Base-by-base conservation (phyloP, 2,329 filamentous ascomycete species). In the Claviceps cyperi region DNA sequence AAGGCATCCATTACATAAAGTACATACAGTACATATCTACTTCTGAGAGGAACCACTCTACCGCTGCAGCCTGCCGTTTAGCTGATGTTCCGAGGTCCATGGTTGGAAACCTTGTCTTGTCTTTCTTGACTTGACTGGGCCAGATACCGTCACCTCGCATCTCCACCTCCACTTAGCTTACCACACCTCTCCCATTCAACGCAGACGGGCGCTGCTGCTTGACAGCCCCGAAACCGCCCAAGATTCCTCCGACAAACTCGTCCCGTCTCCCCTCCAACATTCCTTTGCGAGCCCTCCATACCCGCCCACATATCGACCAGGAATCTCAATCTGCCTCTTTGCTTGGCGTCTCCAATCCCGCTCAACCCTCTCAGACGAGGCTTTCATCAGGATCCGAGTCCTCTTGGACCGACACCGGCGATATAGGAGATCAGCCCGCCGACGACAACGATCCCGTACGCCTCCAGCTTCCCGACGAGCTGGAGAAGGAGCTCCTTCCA, bases 351-450 rank as follows among this genome's bases (percentile, higher is more conserved):
- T 59, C 57, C 53, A 55, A 59, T 58, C 55, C 60, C 56, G 50
- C 64, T 63, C 64, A 64, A 60, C 63, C 65, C 57, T 79, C 67
- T 62, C 66, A 69, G 58, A 65, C 65, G 63, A 76, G 72, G 57
- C 51, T 65, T 57, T 68, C 69, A 61, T 76, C 75, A 60, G 74
- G 73, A 60, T 86, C 86, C 66, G 70, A 72, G 55, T 87, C 83
- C 52, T 80, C 86, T 59, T 96, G 88, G 89, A 90, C 86, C 63
- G 89, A 96, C 67, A 95, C 91, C 43, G 91, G 89, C 62, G 92
- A 97, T 69, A 80, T 97, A 60, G 88, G 87, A 62, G 91, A 96
- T 71, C 91, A 94, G 75, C 76, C 90, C 59, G 85, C 80, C 61
- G 83, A 86, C 72, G 81, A 82, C 62, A 81, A 91, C 68, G 87